phyloP scores from a whole-genome alignment of 768 basidiomycete genomes.

The Trametes coccinea region DNA sequence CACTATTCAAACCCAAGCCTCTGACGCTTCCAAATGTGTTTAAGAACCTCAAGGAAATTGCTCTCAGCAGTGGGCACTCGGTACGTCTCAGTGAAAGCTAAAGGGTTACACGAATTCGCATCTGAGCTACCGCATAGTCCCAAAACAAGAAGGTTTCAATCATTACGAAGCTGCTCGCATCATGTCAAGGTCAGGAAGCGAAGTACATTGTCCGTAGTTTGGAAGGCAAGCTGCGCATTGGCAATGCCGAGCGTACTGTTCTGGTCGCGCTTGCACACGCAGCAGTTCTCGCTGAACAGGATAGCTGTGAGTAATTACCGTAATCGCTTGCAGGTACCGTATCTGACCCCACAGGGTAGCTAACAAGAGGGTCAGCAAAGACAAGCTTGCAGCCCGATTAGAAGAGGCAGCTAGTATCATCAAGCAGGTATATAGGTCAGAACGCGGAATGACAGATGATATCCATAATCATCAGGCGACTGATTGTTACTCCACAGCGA shows the following conservation, averaged over 20 bases:
- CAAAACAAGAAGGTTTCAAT: slow-evolving; percentile 95
- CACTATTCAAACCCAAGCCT: slow-evolving; percentile 91
- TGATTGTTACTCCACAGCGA: slow-evolving; percentile 53
- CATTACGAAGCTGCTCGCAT: slow-evolving; percentile 90
- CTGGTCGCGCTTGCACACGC: slow-evolving; percentile 94
- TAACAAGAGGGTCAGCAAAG: slow-evolving; percentile 71
- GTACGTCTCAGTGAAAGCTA: slow-evolving; percentile 41
- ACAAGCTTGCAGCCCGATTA: slow-evolving; percentile 68
- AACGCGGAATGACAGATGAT: not conserved
- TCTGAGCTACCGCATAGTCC: slow-evolving; percentile 51
- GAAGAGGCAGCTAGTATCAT: slow-evolving; percentile 77
- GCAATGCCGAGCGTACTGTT: slow-evolving; percentile 95
- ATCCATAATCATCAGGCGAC: too few relatives aligned
- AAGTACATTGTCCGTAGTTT: slow-evolving; percentile 95
- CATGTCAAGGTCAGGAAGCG: slow-evolving; percentile 89
- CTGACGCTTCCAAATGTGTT: slow-evolving; percentile 90
- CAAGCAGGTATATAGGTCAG: slow-evolving; percentile 91
- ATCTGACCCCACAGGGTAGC: slow-evolving; percentile 39
- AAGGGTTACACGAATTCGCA: not conserved
- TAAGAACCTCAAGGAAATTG: slow-evolving; percentile 87
- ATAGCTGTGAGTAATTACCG: slow-evolving; percentile 43
- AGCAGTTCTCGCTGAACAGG: slow-evolving; percentile 78
- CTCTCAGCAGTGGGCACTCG: slow-evolving; percentile 78
- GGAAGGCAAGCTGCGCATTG: slow-evolving; percentile 96
- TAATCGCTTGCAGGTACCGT: too few relatives aligned